Base-by-base conservation (phyloP, 176 grass and related monocot species). In the Lolium multiflorum region DNA sequence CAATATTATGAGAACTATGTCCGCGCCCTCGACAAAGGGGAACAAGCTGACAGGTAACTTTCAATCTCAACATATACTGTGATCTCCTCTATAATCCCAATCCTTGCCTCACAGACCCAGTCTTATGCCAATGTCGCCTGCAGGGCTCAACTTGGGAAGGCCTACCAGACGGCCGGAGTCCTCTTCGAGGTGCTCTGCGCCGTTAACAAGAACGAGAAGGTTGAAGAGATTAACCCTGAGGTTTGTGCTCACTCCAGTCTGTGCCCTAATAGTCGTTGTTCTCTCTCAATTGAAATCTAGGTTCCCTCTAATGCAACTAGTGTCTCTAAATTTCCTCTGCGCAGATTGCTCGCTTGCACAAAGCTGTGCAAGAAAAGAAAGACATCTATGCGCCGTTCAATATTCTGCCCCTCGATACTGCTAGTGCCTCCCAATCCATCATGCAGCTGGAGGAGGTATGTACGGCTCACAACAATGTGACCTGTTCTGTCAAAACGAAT, bases 361-460 rank as follows among this genome's bases (percentile, higher is more conserved):
- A 82, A 80, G 90, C 89, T 86, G 93, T 98, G n/a, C 93, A 95
- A 94, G 93, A 98, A 77, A 98, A 98, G 87, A 98, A 92, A 47
- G 93, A 98, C 84, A 96, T 94, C 58, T 96, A 92, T 24, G 47
- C 88, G 22, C 92, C 92, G 1, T 98, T 96, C 81, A 96, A 96
- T 61, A 96, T 98, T 81, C 89, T 96, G 72, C 93, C 93, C 46
- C 83, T 98, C 15, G 96, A 96, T 92, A 90, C 91, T 5, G 90
- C 96, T 65, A 93, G 92, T 88, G 90, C 93, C 63, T 98, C 93
- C 71, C 93, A 96, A 79, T 92, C 88, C 66, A 94, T 96, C 58
- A 98, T 98, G 96, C 96, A 96, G 80, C 65, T 95, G 71, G 96
- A 98, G 87, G 96, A 98, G 96, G 96, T 98, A 82, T 56, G 16